phyloP scores from a whole-genome alignment of 2,329 filamentous ascomycete genomes.

The Byssothecium circinans region DNA sequence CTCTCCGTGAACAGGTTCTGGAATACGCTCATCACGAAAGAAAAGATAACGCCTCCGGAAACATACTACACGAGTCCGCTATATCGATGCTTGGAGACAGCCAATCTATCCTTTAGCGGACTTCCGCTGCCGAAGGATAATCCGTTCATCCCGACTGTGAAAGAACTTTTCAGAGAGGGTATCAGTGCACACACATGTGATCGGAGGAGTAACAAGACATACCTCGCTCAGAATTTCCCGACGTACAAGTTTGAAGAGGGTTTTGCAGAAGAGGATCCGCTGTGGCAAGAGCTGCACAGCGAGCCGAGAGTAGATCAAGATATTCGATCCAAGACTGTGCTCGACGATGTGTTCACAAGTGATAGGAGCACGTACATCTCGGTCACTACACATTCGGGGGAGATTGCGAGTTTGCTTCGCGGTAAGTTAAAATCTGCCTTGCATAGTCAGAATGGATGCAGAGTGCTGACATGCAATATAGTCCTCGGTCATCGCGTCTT shows the following conservation, averaged over 20 bases:
- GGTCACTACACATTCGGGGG: slow-evolving; percentile 62
- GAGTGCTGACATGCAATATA: slow-evolving; percentile 1
- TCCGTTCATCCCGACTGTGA: slow-evolving; percentile 62
- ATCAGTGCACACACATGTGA: slow-evolving; percentile 72
- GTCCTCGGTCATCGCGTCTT: slow-evolving; percentile 66
- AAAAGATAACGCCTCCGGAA: slow-evolving; percentile 63
- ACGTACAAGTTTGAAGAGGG: slow-evolving; percentile 60
- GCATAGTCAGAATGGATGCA: background rate
- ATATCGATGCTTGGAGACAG: slow-evolving; percentile 64
- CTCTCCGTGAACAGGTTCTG: slow-evolving; percentile 62
- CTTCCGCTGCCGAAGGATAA: slow-evolving; percentile 54
- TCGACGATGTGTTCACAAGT: slow-evolving; percentile 57
- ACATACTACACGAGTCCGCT: slow-evolving; percentile 68
- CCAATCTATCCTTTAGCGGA: slow-evolving; percentile 61
- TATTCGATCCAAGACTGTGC: slow-evolving; percentile 47
- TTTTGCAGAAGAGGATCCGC: slow-evolving; percentile 61
- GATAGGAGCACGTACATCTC: slow-evolving; percentile 55
- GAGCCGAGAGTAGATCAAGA: slow-evolving; percentile 57
- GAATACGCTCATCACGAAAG: slow-evolving; percentile 50
- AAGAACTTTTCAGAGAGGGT: slow-evolving; percentile 67
- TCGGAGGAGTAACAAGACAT: slow-evolving; percentile 57
- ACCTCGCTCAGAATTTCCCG: slow-evolving; percentile 58
- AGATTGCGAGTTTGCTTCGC: slow-evolving; percentile 57
- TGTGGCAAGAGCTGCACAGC: slow-evolving; percentile 53
- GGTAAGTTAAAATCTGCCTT: slow-evolving; percentile 15